phyloP scores from a whole-genome alignment of 768 basidiomycete species.

The Tricholoma hemisulphureum region DNA sequence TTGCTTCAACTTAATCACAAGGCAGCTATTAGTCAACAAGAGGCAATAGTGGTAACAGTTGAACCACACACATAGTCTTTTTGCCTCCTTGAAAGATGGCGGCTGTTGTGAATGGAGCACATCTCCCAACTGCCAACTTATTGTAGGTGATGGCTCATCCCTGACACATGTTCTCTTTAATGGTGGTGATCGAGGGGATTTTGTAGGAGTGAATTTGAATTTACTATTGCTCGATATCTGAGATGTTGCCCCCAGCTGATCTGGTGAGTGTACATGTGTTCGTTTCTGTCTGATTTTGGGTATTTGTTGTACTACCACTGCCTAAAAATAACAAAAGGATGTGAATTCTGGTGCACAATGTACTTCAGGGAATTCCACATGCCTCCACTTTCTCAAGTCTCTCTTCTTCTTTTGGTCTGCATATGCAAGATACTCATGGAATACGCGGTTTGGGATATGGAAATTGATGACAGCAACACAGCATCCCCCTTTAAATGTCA shows the following conservation, averaged over 20 bases:
- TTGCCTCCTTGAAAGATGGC: not conserved
- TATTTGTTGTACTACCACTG: too few relatives aligned
- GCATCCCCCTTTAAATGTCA: conserved; percentile 3
- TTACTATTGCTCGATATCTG: too few relatives aligned
- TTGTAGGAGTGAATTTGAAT: not conserved
- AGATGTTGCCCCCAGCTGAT: too few relatives aligned
- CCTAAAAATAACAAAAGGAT: too few relatives aligned
- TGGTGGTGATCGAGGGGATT: not conserved
- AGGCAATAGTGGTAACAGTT: not conserved
- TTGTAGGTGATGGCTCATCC: not conserved
- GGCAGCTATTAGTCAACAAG: not conserved
- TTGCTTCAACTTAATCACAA: not conserved
- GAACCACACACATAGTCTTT: not conserved
- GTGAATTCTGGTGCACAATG: too few relatives aligned
- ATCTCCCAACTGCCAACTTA: not conserved
- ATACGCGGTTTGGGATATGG: conserved; percentile 8
- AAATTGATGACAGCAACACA: conserved; percentile 2
- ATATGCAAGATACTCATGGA: not conserved
- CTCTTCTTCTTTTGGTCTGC: not conserved
- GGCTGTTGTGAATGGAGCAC: not conserved
- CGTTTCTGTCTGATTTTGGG: not conserved
- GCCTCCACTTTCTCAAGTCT: not conserved
- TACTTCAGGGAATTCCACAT: too few relatives aligned
- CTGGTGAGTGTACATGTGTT: not conserved
- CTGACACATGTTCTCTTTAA: not conserved